These are phyloP conservation scores for Vanrija pseudolonga DNA, from an alignment of 1,284 basidiomycete genomes.

Conservation along the genomic window DNA sequence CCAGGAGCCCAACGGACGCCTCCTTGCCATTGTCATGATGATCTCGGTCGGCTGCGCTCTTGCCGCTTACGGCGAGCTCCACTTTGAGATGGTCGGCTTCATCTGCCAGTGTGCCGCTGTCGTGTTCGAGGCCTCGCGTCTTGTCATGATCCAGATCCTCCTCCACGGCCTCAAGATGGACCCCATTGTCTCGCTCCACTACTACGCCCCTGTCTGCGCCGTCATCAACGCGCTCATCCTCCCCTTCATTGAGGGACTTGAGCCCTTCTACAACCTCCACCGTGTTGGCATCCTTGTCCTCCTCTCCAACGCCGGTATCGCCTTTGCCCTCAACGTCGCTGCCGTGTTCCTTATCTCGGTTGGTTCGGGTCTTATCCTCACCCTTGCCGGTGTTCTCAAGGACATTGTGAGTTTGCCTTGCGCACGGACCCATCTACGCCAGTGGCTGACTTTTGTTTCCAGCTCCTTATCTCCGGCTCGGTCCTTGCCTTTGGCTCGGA, in stretches of 20 bases:
- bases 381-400: slow-evolving; percentile 92
- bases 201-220: slow-evolving; percentile 95
- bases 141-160: slow-evolving; percentile 95
- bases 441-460: slow-evolving; percentile 60
- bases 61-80: slow-evolving; percentile 39
- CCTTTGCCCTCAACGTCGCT: slow-evolving; percentile 82
- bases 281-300: slow-evolving; percentile 73
- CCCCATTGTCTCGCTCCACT: slow-evolving; percentile 90
- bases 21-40: slow-evolving; percentile 68
- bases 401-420: slow-evolving; percentile 51
- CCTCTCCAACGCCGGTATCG: slow-evolving; percentile 77
- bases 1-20: slow-evolving; percentile 77
- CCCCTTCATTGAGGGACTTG: slow-evolving; percentile 85
- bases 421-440: slow-evolving; percentile 26
- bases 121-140: slow-evolving; percentile 57
- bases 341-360: slow-evolving; percentile 92
- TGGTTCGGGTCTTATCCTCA: slow-evolving; percentile 82
- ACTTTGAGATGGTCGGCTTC: slow-evolving; percentile 65
- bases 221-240: slow-evolving; percentile 77
- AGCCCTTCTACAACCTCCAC: slow-evolving; percentile 73
- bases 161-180: slow-evolving; percentile 97
- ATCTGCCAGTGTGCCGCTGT: slow-evolving; percentile 77
- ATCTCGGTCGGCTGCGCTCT: slow-evolving; percentile 88
- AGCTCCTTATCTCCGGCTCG: slow-evolving; percentile 80
- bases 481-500: slow-evolving; percentile 75